Base-by-base conservation (phyloP, 176 grass and related monocot species). In the Aegilops longissima region DNA sequence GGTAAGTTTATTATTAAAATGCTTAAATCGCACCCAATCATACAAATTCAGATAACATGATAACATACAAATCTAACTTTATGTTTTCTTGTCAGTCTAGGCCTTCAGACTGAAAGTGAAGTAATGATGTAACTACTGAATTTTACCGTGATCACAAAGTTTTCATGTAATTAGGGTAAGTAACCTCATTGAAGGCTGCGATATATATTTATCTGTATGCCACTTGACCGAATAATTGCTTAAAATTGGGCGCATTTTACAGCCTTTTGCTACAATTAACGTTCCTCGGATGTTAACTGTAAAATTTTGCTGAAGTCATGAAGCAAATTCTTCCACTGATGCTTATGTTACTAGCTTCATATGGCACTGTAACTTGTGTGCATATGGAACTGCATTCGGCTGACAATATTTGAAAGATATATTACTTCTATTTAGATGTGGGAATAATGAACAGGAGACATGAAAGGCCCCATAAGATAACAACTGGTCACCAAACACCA, bases 371-470 rank as follows among this genome's bases (percentile, higher is more conserved):
- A 80, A 58, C 24, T 33, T 66, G 49, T 25, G n/a, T 31, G 4
- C 13, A 25, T 56, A 80, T 65, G n/a, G 39, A 38, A 9, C 2
- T 56, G 70, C 29, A 62, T 64, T 12, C 10, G 44, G 39, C 9
- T 40, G 9, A 54, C 8, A 56, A 29, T 30, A 76, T 39, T 66
- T 34, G 23, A 83, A 54, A 49, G 45, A 23, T 52, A 6, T 11
- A 34, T 77, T 77, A 27, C 5, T 70, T 70, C 27, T 44, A 17
- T 70, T 79, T 71, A 11, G 35, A 69, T 40, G 64, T 27, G 9
- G 68, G 47, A 39, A 67, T 76, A 76, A 66, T 81, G 29, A 11
- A 66, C 61, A 44, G 33, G 13, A 76, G 62, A 33, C 23, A 86
- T 5, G 33, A 66, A 47, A 33, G 12, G 45, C 29, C 72, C 27